phyloP scores from a whole-genome alignment of 139 green algal species.

The Edaphochlamys debaryana region DNA sequence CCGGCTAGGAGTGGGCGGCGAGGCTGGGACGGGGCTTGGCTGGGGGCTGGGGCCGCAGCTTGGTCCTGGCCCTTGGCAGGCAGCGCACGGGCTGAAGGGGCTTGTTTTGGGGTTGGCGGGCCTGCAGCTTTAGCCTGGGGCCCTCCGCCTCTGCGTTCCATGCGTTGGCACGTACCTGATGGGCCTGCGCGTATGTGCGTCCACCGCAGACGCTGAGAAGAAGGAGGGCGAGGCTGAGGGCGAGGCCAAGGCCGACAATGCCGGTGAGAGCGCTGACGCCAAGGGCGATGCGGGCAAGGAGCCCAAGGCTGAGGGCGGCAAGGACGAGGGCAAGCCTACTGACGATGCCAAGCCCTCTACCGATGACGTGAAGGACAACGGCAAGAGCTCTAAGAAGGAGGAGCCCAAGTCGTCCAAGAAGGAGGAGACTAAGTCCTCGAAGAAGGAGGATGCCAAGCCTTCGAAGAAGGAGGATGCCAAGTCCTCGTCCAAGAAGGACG shows the following conservation, averaged over 20 bases:
- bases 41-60: no score
- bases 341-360: not conserved
- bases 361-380: no score
- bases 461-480: conserved; percentile 3
- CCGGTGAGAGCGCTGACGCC: not conserved
- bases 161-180: no score
- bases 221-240: not conserved
- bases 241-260: not conserved
- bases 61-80: no score
- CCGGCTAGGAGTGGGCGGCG: no score
- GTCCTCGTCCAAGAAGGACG: not conserved
- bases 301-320: not conserved
- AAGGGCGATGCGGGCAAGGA: not conserved
- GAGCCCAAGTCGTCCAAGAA: not conserved
- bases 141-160: no score
- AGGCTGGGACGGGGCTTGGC: no score
- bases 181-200: no score
- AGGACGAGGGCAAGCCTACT: not conserved
- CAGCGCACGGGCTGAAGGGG: no score
- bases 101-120: no score
- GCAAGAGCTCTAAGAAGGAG: no score
- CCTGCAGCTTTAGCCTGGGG: no score
- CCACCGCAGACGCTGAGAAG: not conserved
- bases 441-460: not conserved
- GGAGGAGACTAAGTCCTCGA: not conserved